Evolutionary conservation across 2,329 filamentous ascomycete species (phyloP).

Genomic region (Zymoseptoria pseudotritici): DNA sequence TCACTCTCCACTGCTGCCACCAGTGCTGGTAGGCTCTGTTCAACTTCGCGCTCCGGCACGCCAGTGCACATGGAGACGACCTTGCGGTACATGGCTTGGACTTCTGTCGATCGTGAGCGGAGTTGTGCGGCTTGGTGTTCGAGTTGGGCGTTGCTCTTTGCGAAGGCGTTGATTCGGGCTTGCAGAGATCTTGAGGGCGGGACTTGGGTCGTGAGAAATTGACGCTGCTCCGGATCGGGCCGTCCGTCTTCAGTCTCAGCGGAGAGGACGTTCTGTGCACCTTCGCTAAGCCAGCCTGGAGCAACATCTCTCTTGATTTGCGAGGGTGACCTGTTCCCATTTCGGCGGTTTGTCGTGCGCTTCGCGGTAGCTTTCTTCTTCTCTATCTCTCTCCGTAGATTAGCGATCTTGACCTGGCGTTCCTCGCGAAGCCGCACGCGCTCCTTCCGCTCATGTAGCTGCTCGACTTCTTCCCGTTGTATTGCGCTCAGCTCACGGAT

Average conservation of each 20-base stretch:
- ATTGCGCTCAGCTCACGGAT: conserved; percentile 74
- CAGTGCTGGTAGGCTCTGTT: conserved; percentile 69
- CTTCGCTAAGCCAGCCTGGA: conserved; percentile 33
- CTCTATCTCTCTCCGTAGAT: conserved; percentile 65
- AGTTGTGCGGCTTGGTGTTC: conserved; percentile 61
- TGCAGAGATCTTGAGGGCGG: conserved; percentile 40
- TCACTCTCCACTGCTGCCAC: conserved; percentile 88
- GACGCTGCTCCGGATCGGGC: conserved; percentile 11
- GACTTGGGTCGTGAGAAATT: conserved; percentile 20
- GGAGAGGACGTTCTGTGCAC: conserved; percentile 12
- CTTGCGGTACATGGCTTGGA: conserved; percentile 80
- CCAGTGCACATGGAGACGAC: conserved; percentile 83
- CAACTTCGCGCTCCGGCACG: conserved; percentile 69
- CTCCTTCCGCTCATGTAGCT: conserved; percentile 62
- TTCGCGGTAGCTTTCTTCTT: conserved; percentile 12
- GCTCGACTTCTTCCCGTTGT: conserved; percentile 68
- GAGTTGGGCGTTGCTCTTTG: conserved; percentile 59
- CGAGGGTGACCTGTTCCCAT: conserved; percentile 18
- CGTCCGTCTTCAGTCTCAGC: conserved; percentile 4
- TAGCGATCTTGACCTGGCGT: conserved; percentile 63
- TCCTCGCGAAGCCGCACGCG: conserved; percentile 58
- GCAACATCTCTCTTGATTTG: conserved; percentile 10
- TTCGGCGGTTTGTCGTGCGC: conserved; percentile 43
- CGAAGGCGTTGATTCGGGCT: conserved; percentile 63
- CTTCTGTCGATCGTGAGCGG: conserved; percentile 70